Evolutionary conservation across 1,139 yeast genomes (phyloP), one percentile per base, ranked within the genome.

Genomic region (Kurtzmaniella quercitrusa): DNA sequence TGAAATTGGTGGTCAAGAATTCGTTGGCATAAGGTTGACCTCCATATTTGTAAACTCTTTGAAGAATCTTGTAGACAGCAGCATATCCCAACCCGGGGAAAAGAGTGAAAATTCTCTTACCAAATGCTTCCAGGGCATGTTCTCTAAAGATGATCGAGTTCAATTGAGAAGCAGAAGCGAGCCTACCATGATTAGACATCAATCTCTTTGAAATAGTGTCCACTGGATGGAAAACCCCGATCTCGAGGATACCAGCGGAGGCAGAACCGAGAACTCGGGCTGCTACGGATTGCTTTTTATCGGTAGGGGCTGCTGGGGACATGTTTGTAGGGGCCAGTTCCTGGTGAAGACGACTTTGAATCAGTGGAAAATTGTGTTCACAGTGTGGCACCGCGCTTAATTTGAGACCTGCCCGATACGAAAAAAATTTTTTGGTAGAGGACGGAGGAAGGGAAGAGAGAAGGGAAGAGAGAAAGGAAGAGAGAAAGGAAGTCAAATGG

Each of bases 11-110:
- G 55, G 87, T 79, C 62, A 93, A 77, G 62, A 84, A 88, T 68
- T 93, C 99, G 62, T 91, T 93, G 51, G 94, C 99, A 62, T 90
- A 91, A 45, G 99, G 98, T 70, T 93, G 99, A 43, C 99, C 99
- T 62, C 98, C 98, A 65, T 94, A 93, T 69, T 93, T 93, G 79
- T 94, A 93, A 44, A 93, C 97, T 73, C 99, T 84, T 71, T 93
- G 99, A 59, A 93, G 76, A 57, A 93, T 85, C 74, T 93, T 93
- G 77, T 93, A 93, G 54, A 91, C 88, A 40, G 98, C 98, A 53
- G 98, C 98, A 60, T 94, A 93, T 21, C 98, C 98, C 53, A 93
- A 78, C 62, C 99, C 99, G 14, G 99, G 98, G 74, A 93, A 93
- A 53, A 93, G 77, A 12, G 98, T 85, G 53, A 89, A 70, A 40